Evolutionary conservation across 2,329 filamentous ascomycete species (phyloP).

Genomic region (Sphaerulina populicola): DNA sequence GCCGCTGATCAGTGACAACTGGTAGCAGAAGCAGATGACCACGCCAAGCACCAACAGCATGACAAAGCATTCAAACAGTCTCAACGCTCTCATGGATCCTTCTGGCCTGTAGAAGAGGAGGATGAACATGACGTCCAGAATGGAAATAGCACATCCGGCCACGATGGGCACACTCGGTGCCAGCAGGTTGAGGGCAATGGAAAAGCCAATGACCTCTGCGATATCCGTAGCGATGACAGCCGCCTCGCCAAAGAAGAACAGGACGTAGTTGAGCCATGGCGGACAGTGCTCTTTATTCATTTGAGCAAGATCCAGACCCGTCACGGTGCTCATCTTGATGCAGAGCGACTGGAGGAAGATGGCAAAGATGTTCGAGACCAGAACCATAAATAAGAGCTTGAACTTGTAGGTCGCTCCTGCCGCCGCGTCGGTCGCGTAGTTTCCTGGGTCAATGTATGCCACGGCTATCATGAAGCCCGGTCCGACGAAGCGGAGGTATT

Average conservation of each 20-base stretch:
- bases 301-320: constrained; percentile 44
- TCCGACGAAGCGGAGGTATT: constrained; percentile 52
- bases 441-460: constrained; percentile 47
- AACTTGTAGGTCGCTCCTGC: constrained; percentile 60
- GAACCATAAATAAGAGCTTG: constrained; percentile 58
- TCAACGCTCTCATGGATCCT: constrained; percentile 49
- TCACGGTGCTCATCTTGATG: constrained; percentile 50
- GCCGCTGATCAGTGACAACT: constrained; percentile 54
- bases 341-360: constrained; percentile 61
- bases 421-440: constrained; percentile 63
- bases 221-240: constrained; percentile 54
- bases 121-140: constrained; percentile 59
- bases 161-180: constrained; percentile 54
- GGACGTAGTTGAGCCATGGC: constrained; percentile 46
- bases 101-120: constrained; percentile 58
- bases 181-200: constrained; percentile 60
- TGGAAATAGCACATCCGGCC: constrained; percentile 60
- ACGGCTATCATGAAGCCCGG: constrained; percentile 56
- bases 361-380: constrained; percentile 62
- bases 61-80: constrained; percentile 59
- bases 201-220: constrained; percentile 60
- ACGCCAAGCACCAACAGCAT: constrained; percentile 57
- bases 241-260: constrained; percentile 49
- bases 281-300: constrained; percentile 45
- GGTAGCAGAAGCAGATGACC: constrained; percentile 62